Percentiles rank a stretch among this genome's conserved stretches.
Conservation (phyloP, 768 basidiomycete genomes). For the Trametes gibbosa region DNA sequence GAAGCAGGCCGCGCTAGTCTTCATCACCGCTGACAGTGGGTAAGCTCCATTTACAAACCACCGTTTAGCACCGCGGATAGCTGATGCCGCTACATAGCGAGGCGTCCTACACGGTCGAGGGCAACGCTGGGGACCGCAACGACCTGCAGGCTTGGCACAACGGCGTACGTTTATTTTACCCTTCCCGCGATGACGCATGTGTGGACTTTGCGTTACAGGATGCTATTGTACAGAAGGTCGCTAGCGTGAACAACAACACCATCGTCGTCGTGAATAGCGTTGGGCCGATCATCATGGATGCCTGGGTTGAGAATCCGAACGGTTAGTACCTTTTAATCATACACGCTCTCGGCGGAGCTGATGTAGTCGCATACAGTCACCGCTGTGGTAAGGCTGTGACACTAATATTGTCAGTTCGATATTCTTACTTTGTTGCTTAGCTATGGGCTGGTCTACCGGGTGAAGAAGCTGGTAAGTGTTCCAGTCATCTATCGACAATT, state of each 20-base stretch:
- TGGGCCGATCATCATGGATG: slow-evolving; percentile 48
- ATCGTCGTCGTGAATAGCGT: slow-evolving; percentile 69
- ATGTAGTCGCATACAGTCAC: slow-evolving; percentile 15
- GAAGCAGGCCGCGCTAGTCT: slow-evolving; percentile 53
- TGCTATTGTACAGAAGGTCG: slow-evolving; percentile 44
- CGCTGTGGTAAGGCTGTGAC: slow-evolving; percentile 15
- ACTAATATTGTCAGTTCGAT: no score
- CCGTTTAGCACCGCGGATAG: neutral
- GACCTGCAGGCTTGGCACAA: slow-evolving; percentile 28
- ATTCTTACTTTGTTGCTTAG: slow-evolving; percentile 4
- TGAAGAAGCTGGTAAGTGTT: slow-evolving; percentile 45
- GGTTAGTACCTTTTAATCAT: slow-evolving; percentile 26
- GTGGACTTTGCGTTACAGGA: slow-evolving; percentile 15
- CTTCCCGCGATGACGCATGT: neutral
- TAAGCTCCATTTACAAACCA: no score
- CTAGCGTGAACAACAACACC: slow-evolving; percentile 53
- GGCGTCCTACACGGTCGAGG: slow-evolving; percentile 33
- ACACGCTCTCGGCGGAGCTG: neutral
- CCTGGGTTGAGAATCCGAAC: slow-evolving; percentile 48
- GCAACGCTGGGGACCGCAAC: slow-evolving; percentile 34
- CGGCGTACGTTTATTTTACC: slow-evolving; percentile 18
- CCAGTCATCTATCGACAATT: neutral
- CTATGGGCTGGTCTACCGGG: slow-evolving; percentile 41
- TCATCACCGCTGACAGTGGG: slow-evolving; percentile 44
- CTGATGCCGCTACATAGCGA: slow-evolving; percentile 16